Conservation (phyloP, 2,329 filamentous ascomycete genomes). For the Pseudodiploospora longispora region DNA sequence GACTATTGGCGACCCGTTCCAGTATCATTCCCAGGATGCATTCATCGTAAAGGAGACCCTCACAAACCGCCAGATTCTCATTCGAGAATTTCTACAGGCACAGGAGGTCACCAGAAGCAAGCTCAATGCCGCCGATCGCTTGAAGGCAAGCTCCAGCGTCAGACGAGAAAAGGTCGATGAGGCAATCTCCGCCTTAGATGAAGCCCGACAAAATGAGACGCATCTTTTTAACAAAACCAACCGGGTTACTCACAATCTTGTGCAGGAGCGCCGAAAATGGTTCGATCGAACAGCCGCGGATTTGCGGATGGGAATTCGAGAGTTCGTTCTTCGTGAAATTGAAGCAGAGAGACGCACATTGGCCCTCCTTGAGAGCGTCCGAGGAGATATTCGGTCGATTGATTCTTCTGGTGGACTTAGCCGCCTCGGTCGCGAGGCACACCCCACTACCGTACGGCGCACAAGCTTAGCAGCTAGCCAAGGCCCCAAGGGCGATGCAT, state of each 20-base stretch:
- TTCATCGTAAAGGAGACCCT: conserved; percentile 98
- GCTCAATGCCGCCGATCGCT: conserved; percentile 75
- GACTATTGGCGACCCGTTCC: conserved; percentile 84
- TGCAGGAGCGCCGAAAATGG: conserved; percentile 86
- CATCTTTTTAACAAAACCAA: conserved; percentile 80
- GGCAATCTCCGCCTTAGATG: conserved; percentile 83
- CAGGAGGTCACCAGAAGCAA: conserved; percentile 79
- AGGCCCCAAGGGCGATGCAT: conserved; percentile 95
- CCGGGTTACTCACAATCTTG: conserved; percentile 79
- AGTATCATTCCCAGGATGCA: conserved; percentile 90
- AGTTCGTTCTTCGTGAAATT: conserved; percentile 91
- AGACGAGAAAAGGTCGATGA: conserved; percentile 95
- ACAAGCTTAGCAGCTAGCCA: conserved; percentile 77
- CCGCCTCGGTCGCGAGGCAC: conserved; percentile 78
- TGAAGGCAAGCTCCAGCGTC: conserved; percentile 81
- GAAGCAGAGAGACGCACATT: conserved; percentile 89
- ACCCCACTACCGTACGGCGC: conserved; percentile 63
- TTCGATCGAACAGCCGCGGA: conserved; percentile 81
- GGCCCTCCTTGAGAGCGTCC: conserved; percentile 85
- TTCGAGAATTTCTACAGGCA: conserved; percentile 86
- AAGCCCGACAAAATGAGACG: conserved; percentile 73
- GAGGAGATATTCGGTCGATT: conserved; percentile 87
- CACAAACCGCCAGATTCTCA: conserved; percentile 93
- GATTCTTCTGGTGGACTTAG: conserved; percentile 85
- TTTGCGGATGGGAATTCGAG: conserved; percentile 72